Conservation (phyloP, 768 basidiomycete species). For the Panaeolus papilionaceus region DNA sequence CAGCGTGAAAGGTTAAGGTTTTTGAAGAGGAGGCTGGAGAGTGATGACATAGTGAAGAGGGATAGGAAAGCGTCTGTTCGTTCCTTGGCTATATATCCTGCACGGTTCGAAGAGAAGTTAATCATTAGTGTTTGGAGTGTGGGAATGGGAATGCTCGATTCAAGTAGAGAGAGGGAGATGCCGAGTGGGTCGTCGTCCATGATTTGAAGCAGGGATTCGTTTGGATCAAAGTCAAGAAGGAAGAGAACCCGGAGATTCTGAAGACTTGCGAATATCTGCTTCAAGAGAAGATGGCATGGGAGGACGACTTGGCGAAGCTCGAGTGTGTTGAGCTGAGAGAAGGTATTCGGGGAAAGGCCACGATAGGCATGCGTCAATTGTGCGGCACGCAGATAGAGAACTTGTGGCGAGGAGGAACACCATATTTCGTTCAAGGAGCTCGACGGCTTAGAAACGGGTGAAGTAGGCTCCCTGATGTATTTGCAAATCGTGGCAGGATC, state of each 20-base stretch:
- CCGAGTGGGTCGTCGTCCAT: constrained; percentile 21
- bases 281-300: constrained; percentile 26
- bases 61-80: constrained; percentile 32
- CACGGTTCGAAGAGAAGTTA: constrained; percentile 21
- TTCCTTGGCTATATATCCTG: constrained; percentile 16
- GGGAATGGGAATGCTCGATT: constrained; percentile 27
- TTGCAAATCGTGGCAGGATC: constrained; percentile 26
- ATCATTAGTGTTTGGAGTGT: constrained; percentile 32
- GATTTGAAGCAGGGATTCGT: constrained; percentile 23
- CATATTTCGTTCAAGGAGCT: constrained; percentile 17
- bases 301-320: constrained; percentile 32
- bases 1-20: constrained; percentile 24
- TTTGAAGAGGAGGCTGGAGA: constrained; percentile 26
- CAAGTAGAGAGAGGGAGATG: constrained; percentile 13
- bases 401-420: constrained; percentile 17
- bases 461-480: constrained; percentile 14
- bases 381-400: constrained; percentile 29
- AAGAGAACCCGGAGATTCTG: constrained; percentile 31
- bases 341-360: constrained; percentile 24
- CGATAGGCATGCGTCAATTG: constrained; percentile 29
- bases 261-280: constrained; percentile 28
- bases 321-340: constrained; percentile 29
- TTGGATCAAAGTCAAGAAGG: constrained; percentile 30
- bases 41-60: constrained; percentile 25
- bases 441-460: neutral